Percentiles rank a stretch among this genome's conserved stretches.
phyloP scores from a whole-genome alignment of 2,329 filamentous ascomycete species.

The Penicillium sp. region DNA sequence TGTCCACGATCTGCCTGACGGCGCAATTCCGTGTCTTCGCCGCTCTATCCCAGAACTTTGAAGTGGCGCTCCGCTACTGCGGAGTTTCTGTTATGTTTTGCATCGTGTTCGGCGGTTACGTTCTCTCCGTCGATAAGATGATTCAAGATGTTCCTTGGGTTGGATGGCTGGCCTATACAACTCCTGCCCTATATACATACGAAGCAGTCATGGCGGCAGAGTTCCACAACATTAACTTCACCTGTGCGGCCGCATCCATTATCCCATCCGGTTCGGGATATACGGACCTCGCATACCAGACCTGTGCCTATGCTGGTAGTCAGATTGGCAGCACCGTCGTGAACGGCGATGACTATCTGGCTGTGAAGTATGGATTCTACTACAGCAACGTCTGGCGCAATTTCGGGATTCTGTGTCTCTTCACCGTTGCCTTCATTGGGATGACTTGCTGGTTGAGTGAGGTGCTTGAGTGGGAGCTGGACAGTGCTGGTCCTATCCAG shows the following conservation, averaged over 20 bases:
- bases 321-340: constrained; percentile 51
- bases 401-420: constrained; percentile 72
- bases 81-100: constrained; percentile 60
- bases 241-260: constrained; percentile 56
- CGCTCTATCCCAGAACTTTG: constrained; percentile 59
- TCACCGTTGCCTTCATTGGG: constrained; percentile 66
- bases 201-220: constrained; percentile 66
- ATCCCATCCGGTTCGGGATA: constrained; percentile 56
- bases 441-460: constrained; percentile 69
- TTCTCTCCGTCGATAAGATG: constrained; percentile 59
- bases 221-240: constrained; percentile 54
- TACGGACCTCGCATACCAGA: constrained; percentile 54
- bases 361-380: constrained; percentile 51
- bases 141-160: constrained; percentile 61
- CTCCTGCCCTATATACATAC: constrained; percentile 57
- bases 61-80: constrained; percentile 61
- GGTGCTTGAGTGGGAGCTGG: constrained; percentile 57
- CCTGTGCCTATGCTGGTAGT: constrained; percentile 58
- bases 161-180: constrained; percentile 55
- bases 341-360: constrained; percentile 55
- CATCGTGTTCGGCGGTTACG: constrained; percentile 62
- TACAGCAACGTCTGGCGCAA: constrained; percentile 65
- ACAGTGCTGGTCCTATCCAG: constrained; percentile 62
- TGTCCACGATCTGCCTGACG: constrained; percentile 58
- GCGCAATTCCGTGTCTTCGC: constrained; percentile 64